Base-by-base conservation (phyloP, 75 land plant genomes). In the Cryptomeria japonica region DNA sequence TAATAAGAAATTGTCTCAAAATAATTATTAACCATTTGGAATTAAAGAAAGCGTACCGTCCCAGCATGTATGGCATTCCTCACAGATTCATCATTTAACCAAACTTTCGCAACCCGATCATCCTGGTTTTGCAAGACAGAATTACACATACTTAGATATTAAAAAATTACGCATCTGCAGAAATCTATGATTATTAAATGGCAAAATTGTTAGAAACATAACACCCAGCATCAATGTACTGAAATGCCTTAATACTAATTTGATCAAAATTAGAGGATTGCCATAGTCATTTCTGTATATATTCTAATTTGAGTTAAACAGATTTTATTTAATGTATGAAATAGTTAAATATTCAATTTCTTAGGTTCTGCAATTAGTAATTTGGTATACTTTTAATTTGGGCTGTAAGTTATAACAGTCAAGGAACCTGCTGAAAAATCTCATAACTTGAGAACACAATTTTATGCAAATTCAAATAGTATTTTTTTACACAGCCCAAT, bases 31-130 rank as follows among this genome's bases (percentile, higher is more conserved):
- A 44, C 49, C 46, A 3, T 37, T 36, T 25, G 49, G 36, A 36
- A 15, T 75, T 86, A 22, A 73, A 86, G 47, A 80, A 25, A 28
- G 31, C 90, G 19, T 91, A 96, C 98, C 87, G 90, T 80, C 87
- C 75, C 82, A 14, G 98, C 97, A 91, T 96, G 98, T 88, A 97
- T 90, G 75, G 99, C 98, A 80, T 86, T 73, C 90, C 99, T 90
- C n/a, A 97, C 98, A 19, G 92, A 51, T 80, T 91, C 89, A 88
- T 95, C 86, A 84, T 97, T 97, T 82, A 97, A 90, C 96, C 96
- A 97, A 46, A 72, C 8, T 56, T 87, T 92, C 41, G 98, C 97
- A 86, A 96, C 89, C 56, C 90, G 93, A 88, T 95, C 95, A 87
- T 92, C 91, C 99, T 96, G 83, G 42, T 46, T 82, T 82, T 32